Percentiles rank a stretch among this genome's conserved stretches.
These are phyloP conservation scores for Madurella fahalii DNA, from an alignment of 2,329 filamentous ascomycete genomes.

Conservation along the genomic window DNA sequence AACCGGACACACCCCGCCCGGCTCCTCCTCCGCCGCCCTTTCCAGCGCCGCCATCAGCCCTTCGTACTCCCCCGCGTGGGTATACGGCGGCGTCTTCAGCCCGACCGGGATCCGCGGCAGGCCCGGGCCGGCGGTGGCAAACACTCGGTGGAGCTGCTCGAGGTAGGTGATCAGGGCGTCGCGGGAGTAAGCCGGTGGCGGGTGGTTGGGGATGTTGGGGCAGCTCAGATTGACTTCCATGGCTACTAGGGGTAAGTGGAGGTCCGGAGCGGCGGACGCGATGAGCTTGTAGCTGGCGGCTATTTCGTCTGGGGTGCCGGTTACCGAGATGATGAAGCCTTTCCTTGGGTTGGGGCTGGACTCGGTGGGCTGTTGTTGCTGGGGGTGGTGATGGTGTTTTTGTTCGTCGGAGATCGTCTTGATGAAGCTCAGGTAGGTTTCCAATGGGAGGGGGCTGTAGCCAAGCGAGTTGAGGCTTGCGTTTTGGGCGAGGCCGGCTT, in stretches of 20 bases:
- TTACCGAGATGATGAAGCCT: conserved; percentile 66
- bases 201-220: conserved; percentile 65
- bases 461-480: conserved; percentile 67
- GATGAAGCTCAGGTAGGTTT: conserved; percentile 56
- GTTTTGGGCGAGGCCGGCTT: conserved; percentile 18
- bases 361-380: neutral
- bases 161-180: conserved; percentile 53
- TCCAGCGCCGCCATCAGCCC: conserved; percentile 51
- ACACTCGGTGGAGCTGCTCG: conserved; percentile 36
- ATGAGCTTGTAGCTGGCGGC: conserved; percentile 52
- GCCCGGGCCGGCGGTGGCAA: conserved; percentile 15
- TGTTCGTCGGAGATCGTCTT: conserved; percentile 38
- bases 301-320: conserved; percentile 58
- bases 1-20: conserved; percentile 38
- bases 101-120: conserved; percentile 44
- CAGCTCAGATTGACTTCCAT: conserved; percentile 78
- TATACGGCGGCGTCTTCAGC: conserved; percentile 75
- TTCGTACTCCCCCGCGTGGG: conserved; percentile 61
- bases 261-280: conserved; percentile 32
- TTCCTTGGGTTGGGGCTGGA: conserved; percentile 37
- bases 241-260: conserved; percentile 48
- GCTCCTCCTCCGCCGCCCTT: conserved; percentile 25
- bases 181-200: conserved; percentile 66
- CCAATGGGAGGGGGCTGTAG: conserved; percentile 63
- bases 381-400: neutral